Evolutionary conservation across 331 rosid genomes (phyloP).

Genomic region (Malus hybrid): DNA sequence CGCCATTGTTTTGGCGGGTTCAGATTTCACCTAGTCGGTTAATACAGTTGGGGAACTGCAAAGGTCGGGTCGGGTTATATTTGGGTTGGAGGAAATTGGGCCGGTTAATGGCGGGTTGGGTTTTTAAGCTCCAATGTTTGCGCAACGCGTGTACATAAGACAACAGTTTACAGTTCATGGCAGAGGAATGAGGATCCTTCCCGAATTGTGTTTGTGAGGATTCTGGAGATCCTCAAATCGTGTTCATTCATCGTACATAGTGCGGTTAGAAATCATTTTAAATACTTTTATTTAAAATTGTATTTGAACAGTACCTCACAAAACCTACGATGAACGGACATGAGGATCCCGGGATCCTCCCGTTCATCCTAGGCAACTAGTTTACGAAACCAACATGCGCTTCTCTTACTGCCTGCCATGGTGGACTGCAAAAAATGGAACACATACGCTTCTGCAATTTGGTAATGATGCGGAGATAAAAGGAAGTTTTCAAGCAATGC

Average conservation of each 20-base stretch:
- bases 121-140: background rate
- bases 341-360: too few species aligned
- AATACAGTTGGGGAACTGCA: background rate
- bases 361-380: background rate
- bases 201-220: too few species aligned
- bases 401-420: background rate
- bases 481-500: background rate
- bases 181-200: too few species aligned
- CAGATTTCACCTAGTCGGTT: background rate
- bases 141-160: background rate
- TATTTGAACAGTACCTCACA: too few species aligned
- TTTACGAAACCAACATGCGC: background rate
- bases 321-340: too few species aligned
- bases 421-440: background rate
- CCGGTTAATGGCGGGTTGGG: background rate
- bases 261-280: rapidly evolving
- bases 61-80: background rate
- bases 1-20: conserved; percentile 31
- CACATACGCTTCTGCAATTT: background rate
- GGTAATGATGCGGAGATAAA: background rate
- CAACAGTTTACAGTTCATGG: background rate
- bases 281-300: too few species aligned
- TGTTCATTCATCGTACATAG: too few species aligned
- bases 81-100: background rate
- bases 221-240: rapidly evolving